Evolutionary conservation across 768 basidiomycete genomes (phyloP), one percentile per base, ranked within the genome.

Genomic region (Leccinum aurantiacum): DNA sequence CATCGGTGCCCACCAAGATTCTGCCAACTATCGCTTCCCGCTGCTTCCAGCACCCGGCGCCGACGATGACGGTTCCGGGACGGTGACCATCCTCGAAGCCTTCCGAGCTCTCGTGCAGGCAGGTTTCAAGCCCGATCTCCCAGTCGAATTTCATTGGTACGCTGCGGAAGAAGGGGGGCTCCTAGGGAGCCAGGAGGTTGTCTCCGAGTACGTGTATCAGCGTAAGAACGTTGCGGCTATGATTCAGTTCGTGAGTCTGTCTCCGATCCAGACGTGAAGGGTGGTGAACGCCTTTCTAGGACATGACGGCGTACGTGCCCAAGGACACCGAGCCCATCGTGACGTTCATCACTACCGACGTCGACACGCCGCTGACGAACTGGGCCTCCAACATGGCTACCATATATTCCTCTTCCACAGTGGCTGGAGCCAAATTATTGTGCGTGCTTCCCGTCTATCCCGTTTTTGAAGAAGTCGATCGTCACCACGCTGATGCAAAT

Each of bases 121-220:
- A 46, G 84, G 86, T 69, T 91, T 87, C 79, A 82, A 72, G 46
- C 90, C 90, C 51, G 75, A 79, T 60, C 82, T 82, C 48, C 77
- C 85, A 9, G 79, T 91, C 33, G 89, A 93, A 69, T 93, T 91
- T 74, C 89, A 91, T 64, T 91, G 90, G 90, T 93, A 91, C 70
- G 87, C 89, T 56, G 90, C 86, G 44, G 90, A 92, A 78, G 90
- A 72, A 55, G 70, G 60, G 55, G 59, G 65, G 25, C 51, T 60
- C 31, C 51, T 66, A 17, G 56, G 56, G 19, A 56, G 80, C 38
- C 82, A 83, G 61, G 84, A 82, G 7, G 76, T 87, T 58, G 84
- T 81, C 4, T 76, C 77, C 31, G 71, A 69, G 27, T 85, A 85
- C 71, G 80, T 80, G 65, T 76, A 71, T 51, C 64, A 74, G 17